phyloP scores from a whole-genome alignment of 2,329 filamentous ascomycete species.

The Fusarium sp. region DNA sequence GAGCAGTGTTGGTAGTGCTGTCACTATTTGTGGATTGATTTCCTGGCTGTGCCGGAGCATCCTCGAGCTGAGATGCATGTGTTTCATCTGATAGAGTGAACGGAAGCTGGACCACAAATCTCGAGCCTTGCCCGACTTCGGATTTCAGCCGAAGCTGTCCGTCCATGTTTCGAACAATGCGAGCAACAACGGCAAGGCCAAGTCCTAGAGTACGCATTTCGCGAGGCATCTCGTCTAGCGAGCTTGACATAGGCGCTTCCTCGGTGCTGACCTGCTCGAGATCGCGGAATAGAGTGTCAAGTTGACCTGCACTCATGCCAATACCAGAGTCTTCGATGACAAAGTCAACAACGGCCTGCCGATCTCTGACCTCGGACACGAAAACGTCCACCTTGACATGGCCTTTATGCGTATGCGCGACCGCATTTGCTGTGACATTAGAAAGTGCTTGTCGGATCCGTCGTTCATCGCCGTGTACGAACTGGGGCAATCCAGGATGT shows the following conservation, averaged over 20 bases:
- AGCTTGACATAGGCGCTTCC: conserved; percentile 45
- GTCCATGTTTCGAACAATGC: conserved; percentile 89
- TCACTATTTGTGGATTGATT: conserved; percentile 23
- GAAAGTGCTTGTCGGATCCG: conserved; percentile 84
- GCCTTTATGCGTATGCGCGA: conserved; percentile 78
- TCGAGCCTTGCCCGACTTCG: conserved; percentile 82
- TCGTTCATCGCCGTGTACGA: conserved; percentile 82
- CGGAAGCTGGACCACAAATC: conserved; percentile 82
- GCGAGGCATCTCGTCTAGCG: conserved; percentile 45
- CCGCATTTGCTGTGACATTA: conserved; percentile 86
- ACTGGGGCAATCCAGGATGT: conserved; percentile 74
- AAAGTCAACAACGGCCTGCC: conserved; percentile 76
- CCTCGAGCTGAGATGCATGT: conserved; percentile 30
- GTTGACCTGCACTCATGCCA: conserved; percentile 73
- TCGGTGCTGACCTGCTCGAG: conserved; percentile 68
- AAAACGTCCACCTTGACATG: conserved; percentile 77
- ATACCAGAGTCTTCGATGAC: conserved; percentile 79
- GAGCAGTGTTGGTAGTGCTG: conserved; percentile 38
- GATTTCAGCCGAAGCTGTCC: conserved; percentile 88
- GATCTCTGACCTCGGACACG: conserved; percentile 63
- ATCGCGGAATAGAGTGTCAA: conserved; percentile 68
- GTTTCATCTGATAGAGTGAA: conserved; percentile 70
- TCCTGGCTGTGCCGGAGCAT: conserved; percentile 1
- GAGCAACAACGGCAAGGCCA: conserved; percentile 87
- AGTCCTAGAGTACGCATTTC: conserved; percentile 72